Evolutionary conservation across 805 yeast genomes (phyloP), one percentile per base, ranked within the genome.

Genomic region (Priceomyces medius): DNA sequence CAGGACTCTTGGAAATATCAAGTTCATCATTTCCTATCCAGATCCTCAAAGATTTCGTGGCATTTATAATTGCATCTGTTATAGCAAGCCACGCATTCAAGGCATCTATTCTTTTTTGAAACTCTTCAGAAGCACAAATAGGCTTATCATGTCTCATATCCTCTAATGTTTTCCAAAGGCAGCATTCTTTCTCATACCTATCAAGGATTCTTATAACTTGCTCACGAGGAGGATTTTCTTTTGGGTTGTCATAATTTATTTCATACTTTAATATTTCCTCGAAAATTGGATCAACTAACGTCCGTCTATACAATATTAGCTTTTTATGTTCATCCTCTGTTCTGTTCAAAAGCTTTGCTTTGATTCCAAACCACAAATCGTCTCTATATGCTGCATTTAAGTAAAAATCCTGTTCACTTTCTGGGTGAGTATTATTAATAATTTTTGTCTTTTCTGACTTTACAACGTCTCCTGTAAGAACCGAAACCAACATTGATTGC

Each of bases 391-490:
- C 69, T 4, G 81, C 70, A 44, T 79, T 74, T 42, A 78, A 51
- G 48, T 77, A 67, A 40, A 73, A 60, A 48, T 80, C 83, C 47
- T 66, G 71, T 21, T 58, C 56, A 31, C 59, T 64, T 31, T 62
- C 64, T 0, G 61, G 52, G 46, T 55, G 63, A 19, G 62, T 58
- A 27, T 76, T 81, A 39, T 74, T 77, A 12, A 78, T 80, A 41
- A 86, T 73, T 61, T 83, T 83, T 3, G 87, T 83, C 63, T 91
- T 93, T 56, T 93, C 99, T 9, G 91, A 83, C 26, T 84, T 78
- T 16, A 93, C 89, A 40, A 93, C 96, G 61, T 93, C 98, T 51
- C 99, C 98, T 2, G 95, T 91, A 26, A 93, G 75, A 3, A 93
- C 98, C 2, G 89, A 77, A 8, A 86, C 77, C 37, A 93, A 72